Conservation (phyloP, 106 monocot species). For the Gastrodia elata region DNA sequence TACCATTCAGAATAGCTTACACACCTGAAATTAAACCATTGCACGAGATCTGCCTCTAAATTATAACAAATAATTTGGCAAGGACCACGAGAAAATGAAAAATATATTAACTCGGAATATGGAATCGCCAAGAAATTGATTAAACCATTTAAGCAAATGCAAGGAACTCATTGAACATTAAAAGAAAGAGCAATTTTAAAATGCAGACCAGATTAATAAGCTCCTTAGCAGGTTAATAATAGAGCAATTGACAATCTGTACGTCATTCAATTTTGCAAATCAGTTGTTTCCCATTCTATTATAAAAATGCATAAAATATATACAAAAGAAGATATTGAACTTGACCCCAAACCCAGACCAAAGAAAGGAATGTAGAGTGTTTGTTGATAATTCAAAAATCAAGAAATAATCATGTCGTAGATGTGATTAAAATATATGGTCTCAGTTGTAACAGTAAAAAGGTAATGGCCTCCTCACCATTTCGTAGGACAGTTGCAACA, state of each 20-base stretch:
- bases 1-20: not conserved
- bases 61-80: not conserved
- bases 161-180: constrained; percentile 5
- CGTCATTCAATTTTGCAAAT: not conserved
- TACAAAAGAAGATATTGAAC: not conserved
- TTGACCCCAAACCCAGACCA: not conserved
- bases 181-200: not conserved
- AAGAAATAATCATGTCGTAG: not conserved
- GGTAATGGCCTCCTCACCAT: constrained; percentile 45
- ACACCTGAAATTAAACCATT: not conserved
- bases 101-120: not conserved
- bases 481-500: constrained; percentile 93
- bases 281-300: not conserved
- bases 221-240: not conserved
- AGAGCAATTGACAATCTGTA: not conserved
- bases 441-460: not conserved
- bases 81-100: not conserved
- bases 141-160: not conserved
- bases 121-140: not conserved
- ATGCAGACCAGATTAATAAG: not conserved
- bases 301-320: not conserved
- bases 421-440: not conserved
- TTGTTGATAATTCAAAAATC: not conserved
- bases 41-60: not conserved
- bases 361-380: not conserved